Base-by-base conservation (phyloP, 805 yeast species). In the Pichia sporocuriosa region DNA sequence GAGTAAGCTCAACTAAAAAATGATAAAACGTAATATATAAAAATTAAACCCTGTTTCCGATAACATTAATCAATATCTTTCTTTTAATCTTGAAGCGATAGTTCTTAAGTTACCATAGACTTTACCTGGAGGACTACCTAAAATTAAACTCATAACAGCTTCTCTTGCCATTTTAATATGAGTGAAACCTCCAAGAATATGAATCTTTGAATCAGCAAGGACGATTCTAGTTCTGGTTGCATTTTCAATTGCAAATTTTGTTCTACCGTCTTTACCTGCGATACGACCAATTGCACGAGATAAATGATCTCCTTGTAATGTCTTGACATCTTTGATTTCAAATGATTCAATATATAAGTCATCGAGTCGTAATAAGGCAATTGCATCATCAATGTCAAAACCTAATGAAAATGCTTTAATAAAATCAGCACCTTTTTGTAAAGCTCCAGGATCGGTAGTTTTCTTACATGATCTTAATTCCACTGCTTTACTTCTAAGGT, bases 221-320 rank as follows among this genome's bases (percentile, higher is more conserved):
- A 93, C 99, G 32, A 93, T 89, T 71, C 99, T 83, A 11, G 99
- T 93, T 68, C 97, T 79, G 19, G 97, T 90, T 15, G 98, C 97
- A 59, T 93, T 93, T 66, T 93, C 99, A 58, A 93, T 93, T 25
- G 98, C 97, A 63, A 90, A 93, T 68, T 90, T 93, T 48, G 97
- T 93, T 66, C 89, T 90, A 59, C 99, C 99, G 61, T 93, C 99
- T 61, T 93, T 94, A 64, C 99, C 99, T 12, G 99, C 98, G 65
- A 93, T 93, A 74, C 99, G 87, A 58, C 98, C 99, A 61, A 93
- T 93, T 7, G 99, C 98, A 74, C 99, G 82, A 39, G 96, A 84
- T 61, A 93, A 72, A 75, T 93, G 98, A 66, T 93, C 98, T 22
- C 97, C 98, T 23, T 79, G 80, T 52, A 93, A 70, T 4, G 97